A percentile compares a stretch with the other conserved stretches of the same genome.
phyloP scores from a whole-genome alignment of 352 stramenopile species.

The Phytophthora aleatoria region DNA sequence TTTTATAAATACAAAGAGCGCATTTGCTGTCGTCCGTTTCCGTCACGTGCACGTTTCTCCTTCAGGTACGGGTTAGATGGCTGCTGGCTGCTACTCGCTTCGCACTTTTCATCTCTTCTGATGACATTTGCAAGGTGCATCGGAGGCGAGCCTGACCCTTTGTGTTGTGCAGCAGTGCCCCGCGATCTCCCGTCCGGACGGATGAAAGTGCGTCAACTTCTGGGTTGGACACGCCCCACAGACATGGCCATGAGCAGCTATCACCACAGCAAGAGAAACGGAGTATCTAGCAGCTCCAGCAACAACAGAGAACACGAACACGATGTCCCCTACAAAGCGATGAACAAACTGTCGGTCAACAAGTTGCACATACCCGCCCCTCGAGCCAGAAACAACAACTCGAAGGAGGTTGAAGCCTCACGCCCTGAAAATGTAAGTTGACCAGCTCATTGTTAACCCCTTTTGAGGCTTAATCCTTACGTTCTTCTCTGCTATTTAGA shows the following conservation, averaged over 20 bases:
- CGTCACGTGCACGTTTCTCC: slow-evolving; percentile 30
- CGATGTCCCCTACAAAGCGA: slow-evolving; percentile 9
- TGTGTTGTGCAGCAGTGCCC: slow-evolving; percentile 43
- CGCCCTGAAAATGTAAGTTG: slow-evolving; percentile 14
- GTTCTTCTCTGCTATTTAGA: slow-evolving; percentile 8
- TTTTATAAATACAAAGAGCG: slow-evolving; percentile 20
- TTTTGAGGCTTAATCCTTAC: too few species aligned
- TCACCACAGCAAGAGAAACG: slow-evolving; percentile 4
- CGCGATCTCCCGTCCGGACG: slow-evolving; percentile 33
- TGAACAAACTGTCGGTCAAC: slow-evolving; percentile 17
- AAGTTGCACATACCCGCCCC: slow-evolving; percentile 2
- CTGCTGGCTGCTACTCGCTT: too few species aligned
- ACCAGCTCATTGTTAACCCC: not conserved
- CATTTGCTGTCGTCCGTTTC: slow-evolving; percentile 35
- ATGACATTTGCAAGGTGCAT: slow-evolving; percentile 67
- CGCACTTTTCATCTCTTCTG: slow-evolving; percentile 26
- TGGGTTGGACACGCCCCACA: slow-evolving; percentile 37
- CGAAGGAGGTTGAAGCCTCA: slow-evolving; percentile 17
- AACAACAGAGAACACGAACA: slow-evolving; percentile 31
- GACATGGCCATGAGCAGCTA: slow-evolving; percentile 19
- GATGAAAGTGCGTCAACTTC: slow-evolving; percentile 55
- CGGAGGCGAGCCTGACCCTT: slow-evolving; percentile 53
- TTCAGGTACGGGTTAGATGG: slow-evolving; percentile 6
- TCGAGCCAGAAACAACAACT: slow-evolving; percentile 24
- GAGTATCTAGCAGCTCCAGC: slow-evolving; percentile 11